Conservation (phyloP, 2,329 filamentous ascomycete genomes). For the Penicillium frequentans region DNA sequence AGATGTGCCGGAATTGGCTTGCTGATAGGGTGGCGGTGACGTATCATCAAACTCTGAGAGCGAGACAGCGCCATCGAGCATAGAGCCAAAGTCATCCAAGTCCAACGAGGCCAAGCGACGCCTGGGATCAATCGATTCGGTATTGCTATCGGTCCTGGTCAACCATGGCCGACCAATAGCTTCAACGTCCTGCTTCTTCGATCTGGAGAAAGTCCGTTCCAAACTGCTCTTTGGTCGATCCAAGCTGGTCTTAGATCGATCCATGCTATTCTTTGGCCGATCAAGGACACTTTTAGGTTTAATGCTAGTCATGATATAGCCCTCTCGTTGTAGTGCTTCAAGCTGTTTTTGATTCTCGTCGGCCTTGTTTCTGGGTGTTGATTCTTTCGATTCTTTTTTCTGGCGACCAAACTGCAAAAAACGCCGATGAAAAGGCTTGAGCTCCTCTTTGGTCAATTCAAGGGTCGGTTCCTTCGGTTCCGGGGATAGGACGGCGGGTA, state of each 20-base stretch:
- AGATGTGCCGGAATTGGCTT: neutral
- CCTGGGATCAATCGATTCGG: conserved; percentile 11
- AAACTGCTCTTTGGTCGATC: conserved; percentile 24
- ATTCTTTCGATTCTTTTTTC: conserved; percentile 28
- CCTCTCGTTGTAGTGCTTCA: conserved; percentile 31
- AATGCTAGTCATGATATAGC: conserved; percentile 26
- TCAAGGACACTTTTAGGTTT: conserved; percentile 8
- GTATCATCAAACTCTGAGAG: conserved; percentile 24
- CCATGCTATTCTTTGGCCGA: conserved; percentile 10
- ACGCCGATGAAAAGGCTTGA: conserved; percentile 33
- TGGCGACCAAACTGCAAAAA: conserved; percentile 35
- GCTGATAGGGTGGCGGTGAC: conserved; percentile 22
- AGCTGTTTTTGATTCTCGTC: conserved; percentile 30
- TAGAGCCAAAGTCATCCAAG: conserved; percentile 33
- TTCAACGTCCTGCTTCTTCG: conserved; percentile 36
- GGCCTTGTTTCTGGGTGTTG: conserved; percentile 21
- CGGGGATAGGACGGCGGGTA: conserved; percentile 24
- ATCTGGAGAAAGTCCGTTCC: conserved; percentile 26
- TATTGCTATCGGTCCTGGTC: conserved; percentile 25
- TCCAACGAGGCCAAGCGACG: conserved; percentile 30
- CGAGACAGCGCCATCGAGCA: conserved; percentile 35
- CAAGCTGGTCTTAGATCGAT: conserved; percentile 10
- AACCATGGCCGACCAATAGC: conserved; percentile 41
- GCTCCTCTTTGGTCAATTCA: conserved; percentile 10
- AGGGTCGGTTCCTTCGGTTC: conserved; percentile 13